A percentile compares a stretch with the other conserved stretches of the same genome.
phyloP scores from a whole-genome alignment of 2,329 filamentous ascomycete species.

The Fusarium sp. region DNA sequence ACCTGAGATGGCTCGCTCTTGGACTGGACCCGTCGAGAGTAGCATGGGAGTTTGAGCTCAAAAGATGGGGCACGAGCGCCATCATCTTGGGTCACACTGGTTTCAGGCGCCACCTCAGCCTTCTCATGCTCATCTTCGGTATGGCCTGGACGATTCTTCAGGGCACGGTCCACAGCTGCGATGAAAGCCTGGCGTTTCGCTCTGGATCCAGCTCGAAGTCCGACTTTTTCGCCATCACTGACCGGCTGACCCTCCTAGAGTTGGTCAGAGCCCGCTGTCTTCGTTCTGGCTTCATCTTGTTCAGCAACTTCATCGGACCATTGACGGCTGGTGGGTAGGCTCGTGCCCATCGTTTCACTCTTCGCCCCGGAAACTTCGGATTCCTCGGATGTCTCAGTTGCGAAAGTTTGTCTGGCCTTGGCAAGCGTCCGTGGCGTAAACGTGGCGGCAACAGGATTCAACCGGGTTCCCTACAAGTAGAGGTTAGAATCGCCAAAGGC shows the following conservation, averaged over 20 bases:
- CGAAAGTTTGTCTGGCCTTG: constrained; percentile 23
- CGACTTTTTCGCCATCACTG: not conserved
- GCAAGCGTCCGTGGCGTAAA: constrained; percentile 61
- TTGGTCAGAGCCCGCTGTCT: constrained; percentile 1
- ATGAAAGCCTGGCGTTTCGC: constrained; percentile 37
- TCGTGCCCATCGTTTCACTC: constrained; percentile 10
- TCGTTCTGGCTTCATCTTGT: constrained; percentile 26
- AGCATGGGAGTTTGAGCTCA: constrained; percentile 51
- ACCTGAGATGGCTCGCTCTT: constrained; percentile 58
- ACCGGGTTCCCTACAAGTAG: constrained; percentile 60
- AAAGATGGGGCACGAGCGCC: constrained; percentile 28
- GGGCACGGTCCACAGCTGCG: constrained; percentile 32
- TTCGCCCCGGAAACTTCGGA: constrained; percentile 22
- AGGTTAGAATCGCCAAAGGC: constrained; percentile 56
- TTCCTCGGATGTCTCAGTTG: constrained; percentile 24
- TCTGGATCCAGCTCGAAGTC: constrained; percentile 3
- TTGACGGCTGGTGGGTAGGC: constrained; percentile 35
- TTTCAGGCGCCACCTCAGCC: constrained; percentile 37
- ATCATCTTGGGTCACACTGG: constrained; percentile 22
- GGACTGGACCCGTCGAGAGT: constrained; percentile 60
- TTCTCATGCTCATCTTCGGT: constrained; percentile 30
- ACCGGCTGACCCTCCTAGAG: constrained; percentile 18
- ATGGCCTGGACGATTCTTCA: constrained; percentile 23
- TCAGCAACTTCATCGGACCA: constrained; percentile 49
- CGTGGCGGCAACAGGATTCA: constrained; percentile 67